A percentile compares a stretch with the other conserved stretches of the same genome.
These are phyloP conservation scores for Symbiodinium pilosum DNA, from an alignment of 73 alveolate genomes.

Conservation along the genomic window DNA sequence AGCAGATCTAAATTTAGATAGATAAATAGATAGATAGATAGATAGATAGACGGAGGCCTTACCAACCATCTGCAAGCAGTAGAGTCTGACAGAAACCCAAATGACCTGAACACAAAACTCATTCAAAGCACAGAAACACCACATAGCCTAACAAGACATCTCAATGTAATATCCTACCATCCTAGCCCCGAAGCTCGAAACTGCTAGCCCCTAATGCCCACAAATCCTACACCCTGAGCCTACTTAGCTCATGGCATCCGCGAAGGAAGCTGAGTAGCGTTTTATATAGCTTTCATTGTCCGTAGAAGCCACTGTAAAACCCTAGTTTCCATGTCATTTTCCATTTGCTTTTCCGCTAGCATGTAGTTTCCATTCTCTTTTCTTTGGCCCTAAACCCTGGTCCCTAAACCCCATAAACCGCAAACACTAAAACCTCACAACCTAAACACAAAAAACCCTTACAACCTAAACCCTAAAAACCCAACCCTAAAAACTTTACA, in stretches of 20 bases:
- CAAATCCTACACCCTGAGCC: too few species aligned
- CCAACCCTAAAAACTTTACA: not conserved
- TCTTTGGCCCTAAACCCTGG: not conserved
- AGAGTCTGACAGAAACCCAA: not conserved
- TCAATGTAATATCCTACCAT: not conserved
- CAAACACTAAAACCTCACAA: not conserved
- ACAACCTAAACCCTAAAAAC: not conserved
- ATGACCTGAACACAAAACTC: not conserved
- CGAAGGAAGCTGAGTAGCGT: too few species aligned
- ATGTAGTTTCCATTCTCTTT: not conserved
- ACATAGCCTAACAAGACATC: not conserved
- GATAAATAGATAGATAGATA: not conserved
- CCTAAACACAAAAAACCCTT: not conserved
- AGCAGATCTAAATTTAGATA: not conserved
- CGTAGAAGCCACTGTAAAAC: too few species aligned
- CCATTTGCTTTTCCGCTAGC: too few species aligned
- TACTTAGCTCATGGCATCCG: too few species aligned
- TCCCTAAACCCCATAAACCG: not conserved
- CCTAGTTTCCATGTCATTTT: too few species aligned
- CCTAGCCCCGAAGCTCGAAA: too few species aligned
- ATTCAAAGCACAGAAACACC: not conserved
- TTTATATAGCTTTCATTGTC: too few species aligned
- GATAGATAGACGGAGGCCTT: not conserved
- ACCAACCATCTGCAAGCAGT: not conserved
- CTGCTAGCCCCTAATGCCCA: too few species aligned